Percentiles rank a stretch among this genome's conserved stretches.
phyloP scores from a whole-genome alignment of 495 filamentous ascomycete genomes.

The Penicillium steckii region DNA sequence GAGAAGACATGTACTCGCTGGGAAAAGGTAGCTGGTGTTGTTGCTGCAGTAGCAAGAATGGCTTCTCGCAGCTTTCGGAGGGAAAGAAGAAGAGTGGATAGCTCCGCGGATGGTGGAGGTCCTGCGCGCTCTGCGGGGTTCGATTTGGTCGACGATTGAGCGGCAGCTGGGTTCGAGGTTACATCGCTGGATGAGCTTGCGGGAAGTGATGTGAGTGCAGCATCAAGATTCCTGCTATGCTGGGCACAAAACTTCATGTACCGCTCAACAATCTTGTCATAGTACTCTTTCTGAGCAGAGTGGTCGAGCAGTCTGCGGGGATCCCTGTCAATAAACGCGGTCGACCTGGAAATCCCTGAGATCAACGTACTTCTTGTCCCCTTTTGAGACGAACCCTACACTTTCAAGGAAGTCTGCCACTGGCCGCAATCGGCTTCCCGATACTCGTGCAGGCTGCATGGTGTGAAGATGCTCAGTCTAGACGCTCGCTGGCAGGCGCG shows the following conservation, averaged over 20 bases:
- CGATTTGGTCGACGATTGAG: conserved; percentile 19
- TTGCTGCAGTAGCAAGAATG: conserved; percentile 63
- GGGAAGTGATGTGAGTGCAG: conserved; percentile 67
- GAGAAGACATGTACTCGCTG: conserved; percentile 75
- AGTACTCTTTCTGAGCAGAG: conserved; percentile 79
- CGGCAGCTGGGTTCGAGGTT: conserved; percentile 39
- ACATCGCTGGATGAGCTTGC: conserved; percentile 41
- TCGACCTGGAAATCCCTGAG: neutral
- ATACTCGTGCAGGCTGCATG: conserved; percentile 21
- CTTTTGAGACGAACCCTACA: conserved; percentile 84
- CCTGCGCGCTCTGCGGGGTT: conserved; percentile 21
- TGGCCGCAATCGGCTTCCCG: conserved; percentile 68
- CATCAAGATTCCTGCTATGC: conserved; percentile 66
- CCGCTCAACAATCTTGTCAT: conserved; percentile 76
- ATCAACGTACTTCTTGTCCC: conserved; percentile 66
- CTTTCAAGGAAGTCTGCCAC: conserved; percentile 71
- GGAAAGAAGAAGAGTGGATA: conserved; percentile 62
- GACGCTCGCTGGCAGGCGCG: neutral
- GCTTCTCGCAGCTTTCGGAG: conserved; percentile 92
- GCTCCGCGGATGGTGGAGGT: conserved; percentile 47
- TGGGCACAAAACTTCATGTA: conserved; percentile 86
- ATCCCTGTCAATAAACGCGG: conserved; percentile 4
- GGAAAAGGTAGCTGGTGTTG: conserved; percentile 60
- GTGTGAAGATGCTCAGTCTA: conserved; percentile 3
- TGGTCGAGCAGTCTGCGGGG: conserved; percentile 65